These are phyloP conservation scores for Fomitopsis pinicola DNA, from an alignment of 1,284 basidiomycete species.

Conservation along the genomic window DNA sequence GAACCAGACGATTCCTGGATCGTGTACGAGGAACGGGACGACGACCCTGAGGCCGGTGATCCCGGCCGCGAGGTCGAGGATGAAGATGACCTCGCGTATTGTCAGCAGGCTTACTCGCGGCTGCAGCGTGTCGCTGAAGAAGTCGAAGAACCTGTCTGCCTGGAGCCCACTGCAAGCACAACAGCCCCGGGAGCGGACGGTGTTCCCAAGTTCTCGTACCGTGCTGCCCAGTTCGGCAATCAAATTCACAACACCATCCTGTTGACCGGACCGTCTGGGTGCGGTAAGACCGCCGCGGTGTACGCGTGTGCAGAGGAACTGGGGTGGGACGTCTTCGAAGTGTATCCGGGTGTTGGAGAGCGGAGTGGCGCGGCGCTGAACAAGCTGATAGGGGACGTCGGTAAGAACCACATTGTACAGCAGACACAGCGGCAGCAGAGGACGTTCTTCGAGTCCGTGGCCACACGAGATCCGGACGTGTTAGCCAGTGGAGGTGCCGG, in stretches of 20 bases:
- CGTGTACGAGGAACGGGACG: slow-evolving; percentile 27
- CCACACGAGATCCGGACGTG: slow-evolving; percentile 1
- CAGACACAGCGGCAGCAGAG: slow-evolving; percentile 26
- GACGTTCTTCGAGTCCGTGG: slow-evolving; percentile 5
- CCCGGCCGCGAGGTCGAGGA: slow-evolving; percentile 20
- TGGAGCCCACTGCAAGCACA: slow-evolving; percentile 3
- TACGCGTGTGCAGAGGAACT: slow-evolving; percentile 93
- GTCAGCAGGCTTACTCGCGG: slow-evolving; percentile 12
- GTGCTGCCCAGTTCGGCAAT: slow-evolving; percentile 32
- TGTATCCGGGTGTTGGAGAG: slow-evolving; percentile 92
- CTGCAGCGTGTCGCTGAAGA: slow-evolving; percentile 10
- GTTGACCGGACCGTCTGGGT: slow-evolving; percentile 78
- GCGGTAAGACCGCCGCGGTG: slow-evolving; percentile 90
- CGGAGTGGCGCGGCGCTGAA: slow-evolving; percentile 80
- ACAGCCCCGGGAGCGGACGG: background rate
- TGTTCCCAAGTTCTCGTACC: slow-evolving; percentile 9
- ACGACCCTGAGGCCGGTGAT: slow-evolving; percentile 25
- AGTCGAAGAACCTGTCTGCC: background rate
- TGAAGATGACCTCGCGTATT: slow-evolving; percentile 26
- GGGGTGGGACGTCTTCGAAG: slow-evolving; percentile 96
- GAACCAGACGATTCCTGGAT: slow-evolving; percentile 49
- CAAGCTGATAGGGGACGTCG: slow-evolving; percentile 86
- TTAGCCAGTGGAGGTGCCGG: slow-evolving; percentile 3
- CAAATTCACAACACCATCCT: slow-evolving; percentile 82
- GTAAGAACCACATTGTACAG: slow-evolving; percentile 83